These are phyloP conservation scores for Malassezia obtusa DNA, from an alignment of 1,284 basidiomycete species.

Conservation along the genomic window DNA sequence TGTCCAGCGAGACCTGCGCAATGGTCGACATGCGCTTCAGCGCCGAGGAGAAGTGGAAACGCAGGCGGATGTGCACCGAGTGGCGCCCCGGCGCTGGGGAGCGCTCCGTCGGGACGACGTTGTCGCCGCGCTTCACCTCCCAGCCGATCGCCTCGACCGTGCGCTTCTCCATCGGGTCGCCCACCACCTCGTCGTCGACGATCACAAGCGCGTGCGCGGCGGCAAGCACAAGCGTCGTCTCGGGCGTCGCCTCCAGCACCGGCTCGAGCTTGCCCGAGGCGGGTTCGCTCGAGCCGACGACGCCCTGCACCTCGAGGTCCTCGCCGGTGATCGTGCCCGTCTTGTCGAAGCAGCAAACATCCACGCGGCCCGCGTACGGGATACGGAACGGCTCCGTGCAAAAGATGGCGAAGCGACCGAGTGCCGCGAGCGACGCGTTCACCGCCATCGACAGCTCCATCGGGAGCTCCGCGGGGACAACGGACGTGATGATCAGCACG, in stretches of 20 bases:
- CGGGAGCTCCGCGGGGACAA: conserved; percentile 46
- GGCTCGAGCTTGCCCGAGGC: conserved; percentile 55
- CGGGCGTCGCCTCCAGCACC: conserved; percentile 64
- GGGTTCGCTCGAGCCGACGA: conserved; percentile 24
- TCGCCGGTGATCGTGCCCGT: conserved; percentile 48
- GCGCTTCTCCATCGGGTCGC: conserved; percentile 98
- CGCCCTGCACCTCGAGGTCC: conserved; percentile 45
- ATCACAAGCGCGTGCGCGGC: conserved; percentile 89
- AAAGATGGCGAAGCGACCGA: conserved; percentile 64
- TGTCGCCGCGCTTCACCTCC: conserved; percentile 65
- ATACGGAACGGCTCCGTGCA: conserved; percentile 48
- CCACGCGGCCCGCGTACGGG: conserved; percentile 45
- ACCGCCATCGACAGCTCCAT: conserved; percentile 49
- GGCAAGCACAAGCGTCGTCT: conserved; percentile 79
- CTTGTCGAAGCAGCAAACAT: conserved; percentile 49
- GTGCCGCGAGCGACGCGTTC: conserved; percentile 57
- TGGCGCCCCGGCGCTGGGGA: conserved; percentile 20
- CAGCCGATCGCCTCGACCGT: conserved; percentile 85
- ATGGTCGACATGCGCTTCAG: conserved; percentile 47
- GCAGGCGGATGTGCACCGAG: conserved; percentile 34
- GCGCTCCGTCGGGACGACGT: conserved; percentile 15
- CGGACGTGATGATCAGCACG: conserved; percentile 47
- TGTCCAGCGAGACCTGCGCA: conserved; percentile 26
- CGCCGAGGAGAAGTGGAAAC: conserved; percentile 47
- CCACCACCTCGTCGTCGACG: conserved; percentile 80